These are phyloP conservation scores for Saccharomycopsis hybrid DNA, from an alignment of 1,139 yeast species.

Conservation along the genomic window DNA sequence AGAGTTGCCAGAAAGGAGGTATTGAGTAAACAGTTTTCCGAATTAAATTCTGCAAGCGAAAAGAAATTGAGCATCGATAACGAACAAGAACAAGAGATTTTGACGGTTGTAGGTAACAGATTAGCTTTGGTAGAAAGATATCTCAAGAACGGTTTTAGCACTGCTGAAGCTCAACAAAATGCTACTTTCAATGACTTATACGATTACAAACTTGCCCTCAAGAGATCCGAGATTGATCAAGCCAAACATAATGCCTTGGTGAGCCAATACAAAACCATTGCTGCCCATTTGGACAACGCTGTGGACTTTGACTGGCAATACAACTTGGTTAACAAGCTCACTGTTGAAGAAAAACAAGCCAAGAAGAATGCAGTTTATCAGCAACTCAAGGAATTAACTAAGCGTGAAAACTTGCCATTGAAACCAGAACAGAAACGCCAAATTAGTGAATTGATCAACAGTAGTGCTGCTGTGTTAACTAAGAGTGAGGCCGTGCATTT, in stretches of 20 bases:
- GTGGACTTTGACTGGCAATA: slow-evolving; percentile 36
- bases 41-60: slow-evolving; percentile 26
- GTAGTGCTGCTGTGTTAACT: slow-evolving; percentile 30
- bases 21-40: slow-evolving; percentile 27
- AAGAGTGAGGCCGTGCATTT: slow-evolving; percentile 35
- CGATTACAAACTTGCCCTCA: slow-evolving; percentile 39
- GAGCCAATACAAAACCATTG: slow-evolving; percentile 28
- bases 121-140: slow-evolving; percentile 45
- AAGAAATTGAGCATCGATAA: slow-evolving; percentile 27
- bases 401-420: slow-evolving; percentile 23
- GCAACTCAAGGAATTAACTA: slow-evolving; percentile 25
- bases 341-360: slow-evolving; percentile 32
- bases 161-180: slow-evolving; percentile 54
- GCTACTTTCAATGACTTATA: slow-evolving; percentile 47
- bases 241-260: slow-evolving; percentile 29
- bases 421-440: slow-evolving; percentile 31
- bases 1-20: slow-evolving; percentile 30
- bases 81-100: slow-evolving; percentile 35
- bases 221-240: slow-evolving; percentile 35
- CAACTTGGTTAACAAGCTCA: slow-evolving; percentile 31
- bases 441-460: slow-evolving; percentile 30
- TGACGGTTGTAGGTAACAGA: slow-evolving; percentile 47
- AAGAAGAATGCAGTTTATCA: slow-evolving; percentile 29
- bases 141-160: slow-evolving; percentile 42
- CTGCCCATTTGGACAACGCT: slow-evolving; percentile 27